phyloP scores from a whole-genome alignment of 1,284 basidiomycete species.

The Rhodotorula glutinis region DNA sequence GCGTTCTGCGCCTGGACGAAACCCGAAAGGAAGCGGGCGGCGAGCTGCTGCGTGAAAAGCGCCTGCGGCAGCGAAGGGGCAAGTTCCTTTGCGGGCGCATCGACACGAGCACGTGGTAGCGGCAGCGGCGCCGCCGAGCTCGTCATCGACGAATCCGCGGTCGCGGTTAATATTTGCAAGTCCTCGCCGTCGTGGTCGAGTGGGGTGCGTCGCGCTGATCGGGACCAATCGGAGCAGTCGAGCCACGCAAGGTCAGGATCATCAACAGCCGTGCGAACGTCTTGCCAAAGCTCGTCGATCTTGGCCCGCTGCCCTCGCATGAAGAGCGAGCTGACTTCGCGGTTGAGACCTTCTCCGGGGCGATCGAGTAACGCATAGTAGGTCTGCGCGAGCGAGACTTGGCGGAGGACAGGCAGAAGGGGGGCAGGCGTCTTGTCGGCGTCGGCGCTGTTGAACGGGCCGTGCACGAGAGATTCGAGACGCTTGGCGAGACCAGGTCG shows the following conservation, averaged over 20 bases:
- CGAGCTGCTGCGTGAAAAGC: constrained; percentile 20
- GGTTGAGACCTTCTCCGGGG: constrained; percentile 14
- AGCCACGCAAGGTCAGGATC: constrained; percentile 24
- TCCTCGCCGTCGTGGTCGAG: not conserved
- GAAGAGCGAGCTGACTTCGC: not conserved
- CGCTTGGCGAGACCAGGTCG: not conserved
- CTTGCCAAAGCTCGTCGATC: constrained; percentile 23
- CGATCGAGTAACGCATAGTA: constrained; percentile 8
- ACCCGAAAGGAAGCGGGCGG: constrained; percentile 30
- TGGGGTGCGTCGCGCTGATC: not conserved
- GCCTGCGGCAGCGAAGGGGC: not conserved
- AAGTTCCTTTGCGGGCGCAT: not conserved
- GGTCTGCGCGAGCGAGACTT: constrained; percentile 28
- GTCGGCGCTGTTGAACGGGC: not conserved
- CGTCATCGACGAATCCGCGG: not conserved
- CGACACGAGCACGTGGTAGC: too few relatives aligned
- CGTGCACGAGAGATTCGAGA: not conserved
- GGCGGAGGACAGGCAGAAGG: constrained; percentile 15
- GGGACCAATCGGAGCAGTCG: constrained; percentile 12
- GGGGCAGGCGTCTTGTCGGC: not conserved
- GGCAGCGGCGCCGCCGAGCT: too few relatives aligned
- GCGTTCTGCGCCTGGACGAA: constrained; percentile 25
- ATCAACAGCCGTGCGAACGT: constrained; percentile 19
- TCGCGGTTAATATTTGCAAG: not conserved
- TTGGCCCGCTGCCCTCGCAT: not conserved